Evolutionary conservation across 192 early-diverging fungal species (phyloP), one percentile per base, ranked within the genome.

Genomic region (Dispira parvispora): DNA sequence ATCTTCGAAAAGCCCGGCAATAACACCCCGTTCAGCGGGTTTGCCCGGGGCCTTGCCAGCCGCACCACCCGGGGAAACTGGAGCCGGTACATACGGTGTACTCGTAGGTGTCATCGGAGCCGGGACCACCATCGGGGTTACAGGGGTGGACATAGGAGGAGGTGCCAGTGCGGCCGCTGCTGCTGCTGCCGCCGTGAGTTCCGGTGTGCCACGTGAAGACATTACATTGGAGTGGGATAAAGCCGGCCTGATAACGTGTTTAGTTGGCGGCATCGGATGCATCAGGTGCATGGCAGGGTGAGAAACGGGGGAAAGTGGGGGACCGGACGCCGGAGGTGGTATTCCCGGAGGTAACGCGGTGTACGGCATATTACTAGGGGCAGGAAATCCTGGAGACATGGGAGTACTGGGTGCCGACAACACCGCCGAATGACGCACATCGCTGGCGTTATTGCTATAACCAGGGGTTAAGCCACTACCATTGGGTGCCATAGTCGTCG

Each of bases 251-350:
- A 61, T 61, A 25, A 61, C n/a, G n/a, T 61, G 58, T n/a, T 61
- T 61, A 42, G 58, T 14, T 8, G 28, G 42, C 16, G 58, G 58
- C 42, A 61, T 44, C 18, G 58, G 58, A 44, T 61, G 58, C 12
- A 61, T 43, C 58, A 61, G 2, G n/a, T 61, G 58, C 58, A 61
- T 61, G 2, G 58, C 38, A n/a, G 58, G 58, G 14, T 43, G 58
- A n/a, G 13, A 14, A 14, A 55, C 12, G 20, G 53, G 53, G 53
- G 53, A 55, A 25, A 12, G 13, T 13, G 58, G 58, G 8, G 58
- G 42, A n/a, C 20, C n/a, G 13, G 58, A 44, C 11, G 8, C n/a
- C 0, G 58, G 28, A 21, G 58, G 43, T 5, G 58, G 58, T 12
- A 61, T 38, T 38, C 58, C 58, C 18, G 58, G 42, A 9, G 32